Evolutionary conservation across 805 yeast genomes (phyloP), one percentile per base, ranked within the genome.

Genomic region (Myxozyma neglecta): DNA sequence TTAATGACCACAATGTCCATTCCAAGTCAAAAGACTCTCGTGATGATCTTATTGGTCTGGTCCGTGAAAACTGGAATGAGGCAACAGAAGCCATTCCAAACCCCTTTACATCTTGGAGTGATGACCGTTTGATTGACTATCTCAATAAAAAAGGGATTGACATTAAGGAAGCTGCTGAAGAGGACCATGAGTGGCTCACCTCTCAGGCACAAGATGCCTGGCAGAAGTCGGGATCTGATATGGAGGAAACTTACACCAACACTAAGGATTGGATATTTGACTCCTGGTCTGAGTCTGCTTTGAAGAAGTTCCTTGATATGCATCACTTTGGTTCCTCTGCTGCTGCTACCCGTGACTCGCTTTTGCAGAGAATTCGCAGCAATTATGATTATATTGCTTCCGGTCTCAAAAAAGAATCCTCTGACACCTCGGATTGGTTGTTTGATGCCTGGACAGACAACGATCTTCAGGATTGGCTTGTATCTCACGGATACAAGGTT

Each of bases 381-480:
- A 60, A 58, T 49, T 56, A 60, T 46, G 65, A 66, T n/a, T 37
- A 53, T 34, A 45, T 68, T 29, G 49, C 42, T 8, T 36, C 61
- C 45, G 51, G 53, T 5, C 29, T 60, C 16, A 46, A 61, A 13
- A 44, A 40, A 34, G 34, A 35, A 16, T 20, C 56, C 3, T 44
- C 56, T 36, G 24, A 39, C 14, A 48, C 56, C 6, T 34, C 62
- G 8, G 63, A 64, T 20, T 68, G 70, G 70, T 51, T 68, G 13
- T 68, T 66, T 50, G 66, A 67, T 29, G 60, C 68, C 16, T 68
- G 70, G 70, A 49, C 70, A 7, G 68, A 68, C 29, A 45, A 60
- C 10, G 70, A 68, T 20, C 57, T 68, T 16, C 43, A 46, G 7
- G 62, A 50, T 29, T 68, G 70, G 63, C 57, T 68, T 5, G 57